A percentile compares a stretch with the other conserved stretches of the same genome.
These are phyloP conservation scores for Nematocida displodere DNA, from an alignment of 371 early-diverging fungal species.

Conservation along the genomic window DNA sequence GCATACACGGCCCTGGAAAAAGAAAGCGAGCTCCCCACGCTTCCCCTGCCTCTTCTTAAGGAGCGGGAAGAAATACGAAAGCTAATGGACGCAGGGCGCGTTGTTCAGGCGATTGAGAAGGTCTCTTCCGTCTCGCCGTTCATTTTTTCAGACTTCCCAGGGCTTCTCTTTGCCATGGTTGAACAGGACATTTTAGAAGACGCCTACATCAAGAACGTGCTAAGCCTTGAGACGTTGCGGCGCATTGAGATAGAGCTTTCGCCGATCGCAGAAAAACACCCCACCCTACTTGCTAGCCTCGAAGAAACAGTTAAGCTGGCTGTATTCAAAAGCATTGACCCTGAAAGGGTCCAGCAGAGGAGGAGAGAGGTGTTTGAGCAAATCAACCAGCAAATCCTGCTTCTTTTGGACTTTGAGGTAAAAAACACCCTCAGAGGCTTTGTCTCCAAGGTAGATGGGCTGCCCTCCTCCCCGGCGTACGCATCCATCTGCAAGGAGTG, in stretches of 20 bases:
- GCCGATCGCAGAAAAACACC: constrained; percentile 24
- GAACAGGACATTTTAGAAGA: constrained; percentile 39
- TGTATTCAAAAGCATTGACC: not conserved
- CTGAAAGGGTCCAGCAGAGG: not conserved
- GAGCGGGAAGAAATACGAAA: constrained; percentile 32
- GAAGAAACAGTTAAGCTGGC: constrained; percentile 21
- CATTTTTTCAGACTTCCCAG: constrained; percentile 13
- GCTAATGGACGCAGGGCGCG: constrained; percentile 5
- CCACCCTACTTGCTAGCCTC: constrained; percentile 2
- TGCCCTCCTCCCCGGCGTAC: not conserved
- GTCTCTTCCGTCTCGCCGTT: constrained; percentile 14
- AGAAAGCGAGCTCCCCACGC: not conserved
- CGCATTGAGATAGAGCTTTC: constrained; percentile 40
- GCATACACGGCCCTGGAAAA: constrained; percentile 1
- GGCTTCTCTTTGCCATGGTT: not conserved
- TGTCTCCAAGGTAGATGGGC: not conserved
- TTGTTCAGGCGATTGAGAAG: not conserved
- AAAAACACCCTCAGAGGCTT: not conserved
- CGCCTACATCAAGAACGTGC: not conserved
- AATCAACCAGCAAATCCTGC: not conserved
- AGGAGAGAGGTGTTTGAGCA: constrained; percentile 6
- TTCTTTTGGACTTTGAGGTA: constrained; percentile 7
- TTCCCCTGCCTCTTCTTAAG: constrained; percentile 9
- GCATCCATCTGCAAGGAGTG: not conserved
- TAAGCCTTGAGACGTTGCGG: not conserved